These are phyloP conservation scores for Pythium pyrilobum DNA, from an alignment of 352 stramenopile species.

Conservation along the genomic window DNA sequence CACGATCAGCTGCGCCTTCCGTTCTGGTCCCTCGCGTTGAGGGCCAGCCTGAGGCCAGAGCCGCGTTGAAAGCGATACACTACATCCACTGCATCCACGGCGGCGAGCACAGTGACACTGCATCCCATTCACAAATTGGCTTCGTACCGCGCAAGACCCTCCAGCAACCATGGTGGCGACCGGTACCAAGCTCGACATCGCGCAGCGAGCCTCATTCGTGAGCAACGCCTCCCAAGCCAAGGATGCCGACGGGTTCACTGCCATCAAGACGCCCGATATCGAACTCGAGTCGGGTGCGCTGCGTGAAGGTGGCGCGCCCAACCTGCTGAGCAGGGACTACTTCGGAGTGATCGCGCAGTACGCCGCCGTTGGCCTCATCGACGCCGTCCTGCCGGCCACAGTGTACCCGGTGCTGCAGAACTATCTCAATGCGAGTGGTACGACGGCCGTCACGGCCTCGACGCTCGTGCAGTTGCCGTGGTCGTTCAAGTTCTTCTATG, in stretches of 20 bases:
- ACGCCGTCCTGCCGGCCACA: slow-evolving; percentile 20
- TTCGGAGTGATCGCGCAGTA: slow-evolving; percentile 27
- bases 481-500: slow-evolving; percentile 30
- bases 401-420: slow-evolving; percentile 30
- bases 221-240: slow-evolving; percentile 12
- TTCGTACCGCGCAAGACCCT: not conserved
- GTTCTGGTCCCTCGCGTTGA: too few relatives aligned
- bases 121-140: too few relatives aligned
- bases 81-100: too few relatives aligned
- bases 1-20: too few relatives aligned
- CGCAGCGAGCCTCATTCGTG: slow-evolving; percentile 17
- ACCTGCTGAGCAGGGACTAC: slow-evolving; percentile 18
- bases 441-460: slow-evolving; percentile 4
- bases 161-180: not conserved
- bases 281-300: slow-evolving; percentile 19
- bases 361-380: slow-evolving; percentile 26
- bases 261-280: slow-evolving; percentile 16
- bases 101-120: too few relatives aligned
- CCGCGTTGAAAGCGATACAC: too few relatives aligned
- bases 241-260: slow-evolving; percentile 9
- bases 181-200: slow-evolving; percentile 5
- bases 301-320: slow-evolving; percentile 16
- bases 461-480: slow-evolving; percentile 15
- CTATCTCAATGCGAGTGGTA: slow-evolving; percentile 21
- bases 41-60: too few relatives aligned